Conservation (phyloP, 208 protist genomes). For the Strigomonas culicis region DNA sequence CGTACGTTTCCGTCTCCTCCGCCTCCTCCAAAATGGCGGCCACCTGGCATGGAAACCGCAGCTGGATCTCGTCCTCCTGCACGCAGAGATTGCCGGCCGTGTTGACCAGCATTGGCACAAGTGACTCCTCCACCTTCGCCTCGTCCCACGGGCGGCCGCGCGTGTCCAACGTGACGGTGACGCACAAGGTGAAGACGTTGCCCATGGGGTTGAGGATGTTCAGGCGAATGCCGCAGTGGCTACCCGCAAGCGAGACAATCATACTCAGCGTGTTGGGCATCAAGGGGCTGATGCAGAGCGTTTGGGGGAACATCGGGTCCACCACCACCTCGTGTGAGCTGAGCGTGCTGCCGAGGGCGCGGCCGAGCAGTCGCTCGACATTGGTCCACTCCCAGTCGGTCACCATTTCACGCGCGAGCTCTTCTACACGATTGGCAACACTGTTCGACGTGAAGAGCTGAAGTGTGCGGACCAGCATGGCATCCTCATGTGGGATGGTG, state of each 20-base stretch:
- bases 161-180: conserved; percentile 35
- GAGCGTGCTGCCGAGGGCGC: conserved; percentile 41
- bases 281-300: conserved; percentile 71
- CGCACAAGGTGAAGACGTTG: conserved; percentile 59
- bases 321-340: conserved; percentile 39
- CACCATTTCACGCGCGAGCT: conserved; percentile 70
- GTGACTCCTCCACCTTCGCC: conserved; percentile 26
- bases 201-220: conserved; percentile 54
- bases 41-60: conserved; percentile 86
- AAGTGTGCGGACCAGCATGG: conserved; percentile 26
- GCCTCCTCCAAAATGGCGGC: conserved; percentile 65
- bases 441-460: conserved; percentile 53
- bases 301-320: conserved; percentile 67
- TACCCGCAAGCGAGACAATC: conserved; percentile 27
- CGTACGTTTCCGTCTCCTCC: conserved; percentile 29
- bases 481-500: conserved; percentile 34
- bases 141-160: conserved; percentile 32
- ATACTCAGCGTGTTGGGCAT: conserved; percentile 55
- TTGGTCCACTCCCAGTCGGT: conserved; percentile 90
- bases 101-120: conserved; percentile 41
- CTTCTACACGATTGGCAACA: conserved; percentile 48
- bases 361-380: conserved; percentile 73
- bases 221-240: conserved; percentile 42
- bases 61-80: conserved; percentile 28
- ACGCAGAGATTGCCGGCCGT: conserved; percentile 50